Conservation (phyloP, 108 stramenopile species). For the Cyclotella sp. region DNA sequence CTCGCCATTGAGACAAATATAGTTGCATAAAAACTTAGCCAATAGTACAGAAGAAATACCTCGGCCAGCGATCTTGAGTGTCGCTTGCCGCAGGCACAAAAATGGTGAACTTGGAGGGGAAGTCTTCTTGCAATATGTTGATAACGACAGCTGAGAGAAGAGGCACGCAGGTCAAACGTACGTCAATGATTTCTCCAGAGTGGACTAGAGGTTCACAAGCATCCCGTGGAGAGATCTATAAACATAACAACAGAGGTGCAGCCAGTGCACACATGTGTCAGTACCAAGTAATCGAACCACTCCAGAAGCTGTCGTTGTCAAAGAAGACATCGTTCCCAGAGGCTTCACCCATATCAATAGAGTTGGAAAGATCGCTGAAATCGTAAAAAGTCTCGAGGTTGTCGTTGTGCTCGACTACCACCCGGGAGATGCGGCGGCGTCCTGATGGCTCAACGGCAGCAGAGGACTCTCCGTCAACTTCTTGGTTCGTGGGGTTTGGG, state of each 20-base stretch:
- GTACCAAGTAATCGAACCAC: conserved; percentile 91
- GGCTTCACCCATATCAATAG: conserved; percentile 26
- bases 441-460: conserved; percentile 25
- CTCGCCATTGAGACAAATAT: conserved; percentile 34
- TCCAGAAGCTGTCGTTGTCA: conserved; percentile 92
- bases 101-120: neutral
- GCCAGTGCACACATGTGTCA: conserved; percentile 34
- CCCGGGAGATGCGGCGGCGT: conserved; percentile 81
- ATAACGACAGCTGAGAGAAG: conserved; percentile 46
- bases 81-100: neutral
- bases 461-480: conserved; percentile 36
- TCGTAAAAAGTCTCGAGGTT: conserved; percentile 79
- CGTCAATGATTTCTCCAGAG: conserved; percentile 13
- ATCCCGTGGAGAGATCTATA: conserved; percentile 3
- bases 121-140: conserved; percentile 38
- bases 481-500: conserved; percentile 33
- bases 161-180: conserved; percentile 41
- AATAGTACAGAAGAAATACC: conserved; percentile 18
- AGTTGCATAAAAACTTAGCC: conserved; percentile 30
- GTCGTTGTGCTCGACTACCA: conserved; percentile 82
- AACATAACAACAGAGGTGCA: conserved; percentile 33
- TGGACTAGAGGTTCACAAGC: conserved; percentile 13
- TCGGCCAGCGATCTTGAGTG: neutral
- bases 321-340: conserved; percentile 66
- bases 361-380: conserved; percentile 22